Evolutionary conservation across 2,329 filamentous ascomycete genomes (phyloP).

Genomic region (Trichophyton simii): DNA sequence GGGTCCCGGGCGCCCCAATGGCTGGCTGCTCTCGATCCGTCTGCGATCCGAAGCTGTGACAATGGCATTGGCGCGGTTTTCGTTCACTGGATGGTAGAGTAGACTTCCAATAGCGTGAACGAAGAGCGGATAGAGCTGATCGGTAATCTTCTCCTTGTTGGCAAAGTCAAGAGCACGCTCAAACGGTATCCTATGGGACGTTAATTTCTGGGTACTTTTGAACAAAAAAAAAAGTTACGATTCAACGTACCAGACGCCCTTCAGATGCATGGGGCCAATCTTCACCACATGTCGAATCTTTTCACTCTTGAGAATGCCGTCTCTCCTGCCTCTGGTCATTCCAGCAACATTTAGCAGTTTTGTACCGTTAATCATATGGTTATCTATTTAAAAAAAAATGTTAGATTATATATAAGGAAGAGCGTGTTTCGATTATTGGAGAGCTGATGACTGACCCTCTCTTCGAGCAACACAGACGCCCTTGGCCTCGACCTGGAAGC

Average conservation of each 20-base stretch:
- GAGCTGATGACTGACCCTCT: slow-evolving; percentile 54
- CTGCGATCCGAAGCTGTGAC: slow-evolving; percentile 72
- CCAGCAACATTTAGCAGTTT: slow-evolving; percentile 94
- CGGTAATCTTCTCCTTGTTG: slow-evolving; percentile 98
- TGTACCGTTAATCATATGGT: slow-evolving; percentile 98
- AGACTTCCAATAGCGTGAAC: slow-evolving; percentile 93
- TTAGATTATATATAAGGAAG: slow-evolving; percentile 1
- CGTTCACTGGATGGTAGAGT: slow-evolving; percentile 79
- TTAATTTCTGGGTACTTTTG: neutral
- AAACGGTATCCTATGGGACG: slow-evolving; percentile 69
- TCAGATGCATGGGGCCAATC: slow-evolving; percentile 97
- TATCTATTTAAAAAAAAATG: slow-evolving; percentile 46
- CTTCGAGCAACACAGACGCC: slow-evolving; percentile 89
- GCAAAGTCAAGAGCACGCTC: slow-evolving; percentile 96
- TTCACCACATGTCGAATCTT: slow-evolving; percentile 96
- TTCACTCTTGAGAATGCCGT: slow-evolving; percentile 95
- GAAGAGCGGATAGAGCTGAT: slow-evolving; percentile 86
- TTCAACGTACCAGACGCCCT: slow-evolving; percentile 67
- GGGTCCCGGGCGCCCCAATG: slow-evolving; percentile 43
- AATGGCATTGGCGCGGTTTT: slow-evolving; percentile 66
- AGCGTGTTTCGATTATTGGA: neutral
- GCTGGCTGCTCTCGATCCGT: slow-evolving; percentile 51
- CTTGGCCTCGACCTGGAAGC: slow-evolving; percentile 93
- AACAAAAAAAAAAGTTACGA: no score
- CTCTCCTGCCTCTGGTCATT: slow-evolving; percentile 89